Evolutionary conservation across 345 rosid species (phyloP).

Genomic region (Ailanthus altissimus): DNA sequence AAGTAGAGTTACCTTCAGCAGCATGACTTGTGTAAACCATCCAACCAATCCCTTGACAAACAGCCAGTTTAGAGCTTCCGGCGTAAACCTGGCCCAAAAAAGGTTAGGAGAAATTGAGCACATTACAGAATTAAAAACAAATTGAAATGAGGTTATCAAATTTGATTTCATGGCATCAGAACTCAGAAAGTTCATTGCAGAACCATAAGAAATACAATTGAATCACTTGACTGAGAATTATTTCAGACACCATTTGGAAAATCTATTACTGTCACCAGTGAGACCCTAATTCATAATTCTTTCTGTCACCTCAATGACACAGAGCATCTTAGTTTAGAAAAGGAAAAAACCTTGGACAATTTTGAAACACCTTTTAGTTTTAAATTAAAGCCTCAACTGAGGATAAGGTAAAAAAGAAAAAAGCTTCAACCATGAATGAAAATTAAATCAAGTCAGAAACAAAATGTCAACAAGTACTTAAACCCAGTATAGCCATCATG

Average conservation of each 20-base stretch:
- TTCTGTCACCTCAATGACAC: neutral
- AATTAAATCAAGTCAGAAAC: neutral
- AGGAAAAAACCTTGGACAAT: neutral
- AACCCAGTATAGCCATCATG: neutral
- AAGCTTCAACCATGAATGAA: neutral
- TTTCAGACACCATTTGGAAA: neutral
- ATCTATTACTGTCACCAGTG: neutral
- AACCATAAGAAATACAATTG: neutral
- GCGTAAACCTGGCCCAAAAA: conserved; percentile 64
- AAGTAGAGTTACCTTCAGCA: conserved; percentile 77
- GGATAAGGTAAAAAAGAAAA: neutral
- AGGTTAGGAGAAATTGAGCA: neutral
- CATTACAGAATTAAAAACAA: neutral
- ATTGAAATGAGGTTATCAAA: neutral
- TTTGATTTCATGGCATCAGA: neutral
- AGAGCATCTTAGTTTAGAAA: neutral
- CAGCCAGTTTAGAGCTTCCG: conserved; percentile 89
- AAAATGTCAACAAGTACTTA: too few species aligned
- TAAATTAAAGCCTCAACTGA: neutral
- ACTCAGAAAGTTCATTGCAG: neutral
- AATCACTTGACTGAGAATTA: neutral
- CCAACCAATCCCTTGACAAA: conserved; percentile 89
- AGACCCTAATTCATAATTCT: neutral
- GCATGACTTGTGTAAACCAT: conserved; percentile 80
- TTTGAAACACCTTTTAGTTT: neutral